phyloP scores from a whole-genome alignment of 1,139 yeast genomes.

The Geotrichum histeridarum region DNA sequence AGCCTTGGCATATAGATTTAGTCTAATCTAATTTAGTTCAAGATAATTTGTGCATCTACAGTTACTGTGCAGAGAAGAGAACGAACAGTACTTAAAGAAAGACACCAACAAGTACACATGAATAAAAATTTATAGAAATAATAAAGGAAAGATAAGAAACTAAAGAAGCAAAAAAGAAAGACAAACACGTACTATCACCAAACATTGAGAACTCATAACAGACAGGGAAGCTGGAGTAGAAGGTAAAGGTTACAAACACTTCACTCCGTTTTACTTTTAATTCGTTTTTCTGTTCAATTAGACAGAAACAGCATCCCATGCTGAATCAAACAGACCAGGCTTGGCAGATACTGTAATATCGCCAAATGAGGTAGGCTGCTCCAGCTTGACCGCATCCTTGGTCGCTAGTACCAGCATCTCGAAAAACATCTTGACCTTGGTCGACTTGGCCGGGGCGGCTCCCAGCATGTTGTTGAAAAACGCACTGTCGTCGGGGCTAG shows the following conservation, averaged over 20 bases:
- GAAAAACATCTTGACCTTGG: conserved; percentile 56
- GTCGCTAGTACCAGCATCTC: conserved; percentile 81
- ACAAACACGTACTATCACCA: conserved; percentile 4
- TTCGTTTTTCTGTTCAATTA: background rate
- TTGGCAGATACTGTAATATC: conserved; percentile 53
- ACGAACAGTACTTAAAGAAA: background rate
- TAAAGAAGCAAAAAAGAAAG: conserved; percentile 1
- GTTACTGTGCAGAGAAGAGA: background rate
- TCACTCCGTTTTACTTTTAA: background rate
- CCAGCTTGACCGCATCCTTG: conserved; percentile 58
- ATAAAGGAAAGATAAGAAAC: background rate
- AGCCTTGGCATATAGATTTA: too few species aligned
- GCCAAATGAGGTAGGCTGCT: conserved; percentile 59
- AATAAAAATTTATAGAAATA: background rate
- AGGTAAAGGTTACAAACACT: background rate
- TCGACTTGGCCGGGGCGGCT: conserved; percentile 21
- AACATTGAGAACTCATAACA: background rate
- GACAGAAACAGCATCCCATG: conserved; percentile 19
- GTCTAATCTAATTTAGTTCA: too few species aligned
- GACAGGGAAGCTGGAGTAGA: background rate
- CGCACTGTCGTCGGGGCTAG: conserved; percentile 17
- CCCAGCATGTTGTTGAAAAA: conserved; percentile 23
- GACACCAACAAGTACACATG: background rate
- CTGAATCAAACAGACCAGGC: conserved; percentile 44
- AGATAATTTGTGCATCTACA: too few species aligned